These are phyloP conservation scores for Tilletia indica DNA, from an alignment of 1,284 basidiomycete genomes.

Conservation along the genomic window DNA sequence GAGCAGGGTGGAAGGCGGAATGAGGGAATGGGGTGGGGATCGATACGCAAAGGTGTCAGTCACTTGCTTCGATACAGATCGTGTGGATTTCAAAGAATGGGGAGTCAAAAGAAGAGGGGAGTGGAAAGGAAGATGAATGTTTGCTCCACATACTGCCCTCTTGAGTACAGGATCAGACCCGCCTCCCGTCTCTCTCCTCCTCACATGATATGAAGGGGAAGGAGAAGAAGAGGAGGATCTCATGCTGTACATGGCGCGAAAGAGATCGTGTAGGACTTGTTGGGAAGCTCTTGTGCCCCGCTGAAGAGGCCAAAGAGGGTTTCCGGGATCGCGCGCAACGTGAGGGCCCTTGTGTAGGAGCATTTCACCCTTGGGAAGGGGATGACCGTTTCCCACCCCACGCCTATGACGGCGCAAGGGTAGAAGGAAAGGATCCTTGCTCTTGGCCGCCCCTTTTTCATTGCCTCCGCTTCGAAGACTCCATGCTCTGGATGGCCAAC, in stretches of 20 bases:
- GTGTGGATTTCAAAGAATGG: no score
- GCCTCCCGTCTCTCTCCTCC: no score
- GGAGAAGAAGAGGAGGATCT: no score
- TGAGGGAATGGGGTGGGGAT: background rate
- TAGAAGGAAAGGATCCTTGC: constrained; percentile 1
- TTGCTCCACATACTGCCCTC: constrained; percentile 15
- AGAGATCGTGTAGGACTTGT: no score
- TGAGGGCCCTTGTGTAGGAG: constrained; percentile 10
- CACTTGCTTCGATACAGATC: background rate
- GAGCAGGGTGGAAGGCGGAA: no score
- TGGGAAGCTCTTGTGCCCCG: no score
- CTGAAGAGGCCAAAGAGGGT: no score
- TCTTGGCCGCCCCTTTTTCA: background rate
- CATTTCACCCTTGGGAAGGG: background rate
- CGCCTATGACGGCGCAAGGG: background rate
- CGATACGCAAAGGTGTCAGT: background rate
- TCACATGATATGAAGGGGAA: no score
- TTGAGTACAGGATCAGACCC: background rate
- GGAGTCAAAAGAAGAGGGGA: background rate
- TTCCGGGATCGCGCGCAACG: background rate
- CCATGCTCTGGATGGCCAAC: no score
- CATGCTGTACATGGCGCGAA: no score
- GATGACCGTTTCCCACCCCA: no score
- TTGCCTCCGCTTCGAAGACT: no score
- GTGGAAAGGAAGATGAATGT: background rate